These are phyloP conservation scores for Magnaporthiopsis incrustans DNA, from an alignment of 2,329 filamentous ascomycete genomes.

Conservation along the genomic window DNA sequence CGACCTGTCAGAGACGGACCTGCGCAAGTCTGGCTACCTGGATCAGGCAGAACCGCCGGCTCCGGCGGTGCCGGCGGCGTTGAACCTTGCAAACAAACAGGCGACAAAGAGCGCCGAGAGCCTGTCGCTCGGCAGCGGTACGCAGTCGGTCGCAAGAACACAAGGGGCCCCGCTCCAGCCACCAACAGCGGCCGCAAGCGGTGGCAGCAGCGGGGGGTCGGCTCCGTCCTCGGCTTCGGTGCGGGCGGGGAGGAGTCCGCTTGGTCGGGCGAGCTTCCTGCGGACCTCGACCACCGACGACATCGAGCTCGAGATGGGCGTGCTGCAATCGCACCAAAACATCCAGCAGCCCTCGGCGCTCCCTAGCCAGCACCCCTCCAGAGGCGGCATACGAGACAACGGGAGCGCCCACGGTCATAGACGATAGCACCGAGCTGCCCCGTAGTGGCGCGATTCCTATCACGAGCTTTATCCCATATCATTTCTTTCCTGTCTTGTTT, in stretches of 20 bases:
- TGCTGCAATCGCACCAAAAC: conserved; percentile 9
- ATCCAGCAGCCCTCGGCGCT: not conserved
- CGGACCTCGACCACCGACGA: conserved; percentile 21
- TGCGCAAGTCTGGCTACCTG: conserved; percentile 31
- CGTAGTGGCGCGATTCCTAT: too few relatives aligned
- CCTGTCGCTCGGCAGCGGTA: conserved; percentile 9
- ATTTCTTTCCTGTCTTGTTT: not conserved
- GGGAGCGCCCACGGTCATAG: not conserved
- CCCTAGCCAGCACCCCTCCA: conserved; percentile 1
- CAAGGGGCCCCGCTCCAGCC: conserved; percentile 1
- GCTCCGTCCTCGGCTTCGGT: conserved; percentile 14
- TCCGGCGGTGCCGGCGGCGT: conserved; percentile 1
- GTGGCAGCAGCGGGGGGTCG: too few relatives aligned
- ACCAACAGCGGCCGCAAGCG: conserved; percentile 16
- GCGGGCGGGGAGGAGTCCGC: conserved; percentile 28
- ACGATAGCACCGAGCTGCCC: conserved; percentile 3
- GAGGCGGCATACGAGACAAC: not conserved
- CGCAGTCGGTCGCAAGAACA: not conserved
- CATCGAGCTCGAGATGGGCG: conserved; percentile 21
- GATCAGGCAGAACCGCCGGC: conserved; percentile 24
- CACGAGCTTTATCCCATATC: not conserved
- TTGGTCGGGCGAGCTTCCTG: conserved; percentile 27
- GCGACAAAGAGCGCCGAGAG: conserved; percentile 17
- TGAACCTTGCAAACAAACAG: conserved; percentile 14
- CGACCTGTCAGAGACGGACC: conserved; percentile 38